Conservation (phyloP, 202 grass and related monocot species). For the Miscanthus sacchariflorus region DNA sequence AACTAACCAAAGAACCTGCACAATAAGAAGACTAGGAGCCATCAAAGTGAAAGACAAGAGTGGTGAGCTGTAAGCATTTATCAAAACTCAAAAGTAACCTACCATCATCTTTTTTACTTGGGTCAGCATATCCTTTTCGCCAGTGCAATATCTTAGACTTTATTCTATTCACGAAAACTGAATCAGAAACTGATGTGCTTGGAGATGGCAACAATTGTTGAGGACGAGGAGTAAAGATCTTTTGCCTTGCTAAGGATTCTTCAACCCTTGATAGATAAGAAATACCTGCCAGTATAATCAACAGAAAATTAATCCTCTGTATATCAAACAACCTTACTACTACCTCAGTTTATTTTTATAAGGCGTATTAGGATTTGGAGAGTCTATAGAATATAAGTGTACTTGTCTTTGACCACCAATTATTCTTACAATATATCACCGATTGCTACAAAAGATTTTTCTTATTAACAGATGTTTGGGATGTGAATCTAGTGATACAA, state of each 20-base stretch:
- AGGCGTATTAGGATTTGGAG: neutral
- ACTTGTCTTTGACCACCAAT: neutral
- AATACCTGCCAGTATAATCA: conserved; percentile 66
- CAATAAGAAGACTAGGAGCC: conserved; percentile 36
- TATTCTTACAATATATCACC: neutral
- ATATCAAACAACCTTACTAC: conserved; percentile 38
- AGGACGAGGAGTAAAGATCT: conserved; percentile 46
- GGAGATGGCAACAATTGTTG: conserved; percentile 36
- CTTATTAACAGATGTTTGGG: neutral
- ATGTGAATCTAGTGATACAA: neutral
- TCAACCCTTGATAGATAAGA: conserved; percentile 96
- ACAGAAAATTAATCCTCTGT: conserved; percentile 25
- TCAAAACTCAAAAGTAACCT: conserved; percentile 32
- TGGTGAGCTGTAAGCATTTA: conserved; percentile 34
- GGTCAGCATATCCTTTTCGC: conserved; percentile 53
- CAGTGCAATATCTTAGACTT: conserved; percentile 74
- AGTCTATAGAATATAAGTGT: neutral
- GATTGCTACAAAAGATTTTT: neutral
- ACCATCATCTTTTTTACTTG: conserved; percentile 72
- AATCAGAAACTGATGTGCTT: conserved; percentile 72
- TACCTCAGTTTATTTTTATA: neutral
- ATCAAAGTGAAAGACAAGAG: conserved; percentile 23
- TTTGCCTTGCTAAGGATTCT: conserved; percentile 79
- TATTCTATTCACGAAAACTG: conserved; percentile 78
- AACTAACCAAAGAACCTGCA: conserved; percentile 61